Conservation (phyloP, 805 yeast genomes). For the Saturnispora serradocipensis region DNA sequence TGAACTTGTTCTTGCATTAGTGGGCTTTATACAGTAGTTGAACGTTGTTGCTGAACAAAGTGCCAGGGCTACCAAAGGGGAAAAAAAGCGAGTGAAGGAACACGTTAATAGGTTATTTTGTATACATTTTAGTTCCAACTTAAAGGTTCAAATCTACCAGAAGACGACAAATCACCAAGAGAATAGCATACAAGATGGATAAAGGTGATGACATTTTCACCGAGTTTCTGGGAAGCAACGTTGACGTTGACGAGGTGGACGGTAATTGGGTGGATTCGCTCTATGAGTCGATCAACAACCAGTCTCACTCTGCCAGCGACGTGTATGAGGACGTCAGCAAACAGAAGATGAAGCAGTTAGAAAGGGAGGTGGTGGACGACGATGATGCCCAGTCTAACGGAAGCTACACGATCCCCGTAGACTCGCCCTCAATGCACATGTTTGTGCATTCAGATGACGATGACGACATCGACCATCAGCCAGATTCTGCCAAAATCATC, state of each 20-base stretch:
- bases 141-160: not conserved
- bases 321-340: conserved; percentile 4
- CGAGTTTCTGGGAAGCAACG: conserved; percentile 7
- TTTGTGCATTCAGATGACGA: conserved; percentile 6
- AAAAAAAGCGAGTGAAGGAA: not conserved
- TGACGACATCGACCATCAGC: conserved; percentile 4
- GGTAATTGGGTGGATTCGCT: conserved; percentile 8
- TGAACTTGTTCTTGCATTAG: not conserved
- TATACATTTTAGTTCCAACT: not conserved
- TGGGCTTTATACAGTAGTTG: not conserved
- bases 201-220: conserved; percentile 10
- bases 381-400: conserved; percentile 5
- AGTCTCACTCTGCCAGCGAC: not conserved
- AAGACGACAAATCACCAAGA: not conserved
- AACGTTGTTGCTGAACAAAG: not conserved
- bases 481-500: not conserved
- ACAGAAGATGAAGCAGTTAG: conserved; percentile 1
- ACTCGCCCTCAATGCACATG: conserved; percentile 17
- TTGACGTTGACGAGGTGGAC: not conserved
- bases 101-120: not conserved
- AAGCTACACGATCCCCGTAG: conserved; percentile 14
- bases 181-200: not conserved
- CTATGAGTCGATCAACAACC: conserved; percentile 4
- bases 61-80: not conserved
- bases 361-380: not conserved